These are phyloP conservation scores for Desmodesmus armatus DNA, from an alignment of 139 green algal species.

Conservation along the genomic window DNA sequence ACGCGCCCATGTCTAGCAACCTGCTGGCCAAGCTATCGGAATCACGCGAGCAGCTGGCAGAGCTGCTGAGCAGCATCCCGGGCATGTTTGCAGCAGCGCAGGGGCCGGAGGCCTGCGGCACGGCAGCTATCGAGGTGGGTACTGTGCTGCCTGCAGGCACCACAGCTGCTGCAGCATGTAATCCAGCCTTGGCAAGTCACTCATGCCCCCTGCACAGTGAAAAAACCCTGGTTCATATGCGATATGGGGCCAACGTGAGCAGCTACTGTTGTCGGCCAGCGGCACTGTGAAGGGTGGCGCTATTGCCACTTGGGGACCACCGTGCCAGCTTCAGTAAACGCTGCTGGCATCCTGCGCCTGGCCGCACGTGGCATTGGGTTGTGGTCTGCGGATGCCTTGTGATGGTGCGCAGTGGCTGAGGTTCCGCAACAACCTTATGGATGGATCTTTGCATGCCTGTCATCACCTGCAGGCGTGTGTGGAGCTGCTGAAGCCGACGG, in stretches of 20 bases:
- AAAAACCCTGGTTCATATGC: background rate
- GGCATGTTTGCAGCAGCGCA: slow-evolving; percentile 65
- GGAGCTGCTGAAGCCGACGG: slow-evolving; percentile 73
- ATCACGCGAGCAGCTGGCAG: slow-evolving; percentile 53
- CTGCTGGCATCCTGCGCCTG: background rate
- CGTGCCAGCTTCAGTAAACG: too few species aligned
- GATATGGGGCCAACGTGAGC: too few species aligned
- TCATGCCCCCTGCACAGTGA: background rate
- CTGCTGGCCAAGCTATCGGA: slow-evolving; percentile 63
- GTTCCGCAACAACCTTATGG: too few species aligned
- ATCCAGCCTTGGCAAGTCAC: background rate
- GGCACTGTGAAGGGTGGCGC: too few species aligned
- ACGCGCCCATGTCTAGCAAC: slow-evolving; percentile 41
- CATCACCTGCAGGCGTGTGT: slow-evolving; percentile 64
- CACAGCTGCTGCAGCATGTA: background rate
- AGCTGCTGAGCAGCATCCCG: slow-evolving; percentile 79
- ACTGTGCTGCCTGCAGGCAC: background rate
- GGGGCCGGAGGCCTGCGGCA: slow-evolving; percentile 63
- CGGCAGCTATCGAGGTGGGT: slow-evolving; percentile 71
- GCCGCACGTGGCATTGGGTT: background rate
- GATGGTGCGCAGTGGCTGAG: too few species aligned
- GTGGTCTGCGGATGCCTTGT: background rate
- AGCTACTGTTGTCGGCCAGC: too few species aligned
- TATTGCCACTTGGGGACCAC: too few species aligned
- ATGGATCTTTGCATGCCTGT: too few species aligned